Evolutionary conservation across 257 asterid genomes (phyloP), one percentile per base, ranked within the genome.

Genomic region (Lycium ferocissimum): DNA sequence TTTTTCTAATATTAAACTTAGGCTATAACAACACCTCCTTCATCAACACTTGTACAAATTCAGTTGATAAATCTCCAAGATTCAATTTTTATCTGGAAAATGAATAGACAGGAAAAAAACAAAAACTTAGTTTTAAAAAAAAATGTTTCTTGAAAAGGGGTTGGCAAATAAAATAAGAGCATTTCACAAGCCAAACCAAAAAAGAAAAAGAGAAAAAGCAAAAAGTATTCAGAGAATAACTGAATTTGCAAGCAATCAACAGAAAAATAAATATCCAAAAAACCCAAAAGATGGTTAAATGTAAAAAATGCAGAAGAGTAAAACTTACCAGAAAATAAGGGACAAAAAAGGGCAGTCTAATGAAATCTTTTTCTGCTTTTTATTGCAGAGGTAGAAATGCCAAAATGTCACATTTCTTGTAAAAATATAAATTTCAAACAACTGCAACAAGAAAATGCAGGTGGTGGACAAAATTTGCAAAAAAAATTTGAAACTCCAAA

Each of bases 41-140:
- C 89, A 84, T 63, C 75, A 89, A 85, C 83, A 86, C 61, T 78
- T 26, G 47, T 62, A 75, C 81, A 49, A 49, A 75, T 43, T 49
- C 61, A 2, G 57, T 53, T 53, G 47, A 85, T 82, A 87, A 85
- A 73, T 83, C 67, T 84, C 92, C 93, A 87, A 86, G 83, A 91
- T 89, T 88, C 84, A 86, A 88, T 17, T 85, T 85, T 83, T 78
- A 84, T 88, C 94, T 93, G 93, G 63, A 80, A 87, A 80, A 81
- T 81, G 53, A 20, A 69, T 22, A 85, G 84, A 81, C 71, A 54
- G 33, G 67, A 18, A 49, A 81, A 43, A 40, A 17, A 37, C 45
- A 72, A 26, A 13, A 14, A 7, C 33, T 26, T 26, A 26, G 33
- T 51, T 33, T 51, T 33, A 78, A 65, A 13, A 78, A 53, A 71